phyloP scores from a whole-genome alignment of 2,329 filamentous ascomycete genomes.

The Fusarium foetens region DNA sequence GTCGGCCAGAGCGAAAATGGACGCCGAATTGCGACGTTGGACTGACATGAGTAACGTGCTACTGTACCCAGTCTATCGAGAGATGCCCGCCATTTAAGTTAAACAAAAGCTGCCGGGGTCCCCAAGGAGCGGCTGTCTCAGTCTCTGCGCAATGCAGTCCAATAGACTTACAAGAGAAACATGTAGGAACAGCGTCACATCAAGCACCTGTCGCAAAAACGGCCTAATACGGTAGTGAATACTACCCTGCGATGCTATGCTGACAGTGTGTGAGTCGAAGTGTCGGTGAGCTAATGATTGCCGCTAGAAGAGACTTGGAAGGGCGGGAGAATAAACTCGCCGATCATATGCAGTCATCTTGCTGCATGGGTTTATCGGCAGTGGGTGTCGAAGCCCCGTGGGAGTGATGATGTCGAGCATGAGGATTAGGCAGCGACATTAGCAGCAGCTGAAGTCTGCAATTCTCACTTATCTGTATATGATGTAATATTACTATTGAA shows the following conservation, averaged over 20 bases:
- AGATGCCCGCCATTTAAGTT: neutral
- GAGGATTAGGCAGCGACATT: neutral
- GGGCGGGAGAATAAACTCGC: neutral
- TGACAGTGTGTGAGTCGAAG: neutral
- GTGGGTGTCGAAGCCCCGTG: no score
- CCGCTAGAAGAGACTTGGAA: neutral
- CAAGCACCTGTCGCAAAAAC: neutral
- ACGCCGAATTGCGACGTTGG: neutral
- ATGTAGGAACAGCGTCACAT: neutral
- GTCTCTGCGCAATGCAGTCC: neutral
- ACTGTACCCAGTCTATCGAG: neutral
- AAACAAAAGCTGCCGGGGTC: no score
- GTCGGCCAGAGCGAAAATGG: neutral
- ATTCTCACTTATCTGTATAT: accelerated
- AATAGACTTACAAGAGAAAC: neutral
- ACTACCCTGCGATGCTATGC: neutral
- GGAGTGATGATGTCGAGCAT: neutral
- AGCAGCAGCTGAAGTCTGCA: accelerated
- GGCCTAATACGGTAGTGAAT: neutral
- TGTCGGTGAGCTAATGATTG: neutral
- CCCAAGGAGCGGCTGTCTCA: no score
- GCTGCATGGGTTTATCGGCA: neutral
- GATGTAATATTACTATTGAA: accelerated
- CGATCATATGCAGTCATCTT: neutral
- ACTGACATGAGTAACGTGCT: neutral